Conservation (phyloP, 805 yeast genomes). For the Ogataea pignaliae region DNA sequence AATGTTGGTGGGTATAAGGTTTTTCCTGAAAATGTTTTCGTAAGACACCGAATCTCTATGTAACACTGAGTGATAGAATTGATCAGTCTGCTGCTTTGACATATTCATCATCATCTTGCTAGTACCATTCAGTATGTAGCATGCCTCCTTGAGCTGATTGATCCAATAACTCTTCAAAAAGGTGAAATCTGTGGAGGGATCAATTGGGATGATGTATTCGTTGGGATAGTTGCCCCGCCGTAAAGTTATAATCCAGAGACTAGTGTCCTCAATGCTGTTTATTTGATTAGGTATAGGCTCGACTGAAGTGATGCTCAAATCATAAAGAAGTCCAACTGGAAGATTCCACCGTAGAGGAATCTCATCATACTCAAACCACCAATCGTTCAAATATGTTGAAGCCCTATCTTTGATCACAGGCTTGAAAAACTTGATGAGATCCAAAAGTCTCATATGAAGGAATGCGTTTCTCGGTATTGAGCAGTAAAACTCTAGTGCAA, state of each 20-base stretch:
- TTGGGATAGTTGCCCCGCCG: slow-evolving; percentile 40
- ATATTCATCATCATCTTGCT: slow-evolving; percentile 77
- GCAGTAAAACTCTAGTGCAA: slow-evolving; percentile 14
- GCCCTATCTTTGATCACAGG: slow-evolving; percentile 23
- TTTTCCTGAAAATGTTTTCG: slow-evolving; percentile 19
- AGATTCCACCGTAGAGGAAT: slow-evolving; percentile 72
- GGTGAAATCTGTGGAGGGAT: slow-evolving; percentile 7
- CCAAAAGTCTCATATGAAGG: slow-evolving; percentile 39
- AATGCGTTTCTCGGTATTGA: slow-evolving; percentile 45
- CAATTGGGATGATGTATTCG: slow-evolving; percentile 38
- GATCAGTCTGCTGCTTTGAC: slow-evolving; percentile 54
- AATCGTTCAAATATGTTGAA: slow-evolving; percentile 13
- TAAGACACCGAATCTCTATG: slow-evolving; percentile 21
- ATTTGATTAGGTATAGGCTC: neutral
- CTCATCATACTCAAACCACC: slow-evolving; percentile 68
- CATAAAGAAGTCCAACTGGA: slow-evolving; percentile 69
- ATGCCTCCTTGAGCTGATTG: slow-evolving; percentile 79
- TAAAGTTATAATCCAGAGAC: slow-evolving; percentile 43
- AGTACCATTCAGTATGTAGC: slow-evolving; percentile 70
- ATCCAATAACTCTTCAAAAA: slow-evolving; percentile 53
- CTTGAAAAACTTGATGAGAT: slow-evolving; percentile 36
- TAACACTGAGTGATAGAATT: slow-evolving; percentile 47
- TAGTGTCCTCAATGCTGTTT: slow-evolving; percentile 15
- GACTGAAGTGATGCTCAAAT: slow-evolving; percentile 25
- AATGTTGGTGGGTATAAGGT: slow-evolving; percentile 22